Percentiles rank a stretch among this genome's conserved stretches.
Evolutionary conservation across 2,329 filamentous ascomycete genomes (phyloP).

Genomic region (Alternaria dauci): DNA sequence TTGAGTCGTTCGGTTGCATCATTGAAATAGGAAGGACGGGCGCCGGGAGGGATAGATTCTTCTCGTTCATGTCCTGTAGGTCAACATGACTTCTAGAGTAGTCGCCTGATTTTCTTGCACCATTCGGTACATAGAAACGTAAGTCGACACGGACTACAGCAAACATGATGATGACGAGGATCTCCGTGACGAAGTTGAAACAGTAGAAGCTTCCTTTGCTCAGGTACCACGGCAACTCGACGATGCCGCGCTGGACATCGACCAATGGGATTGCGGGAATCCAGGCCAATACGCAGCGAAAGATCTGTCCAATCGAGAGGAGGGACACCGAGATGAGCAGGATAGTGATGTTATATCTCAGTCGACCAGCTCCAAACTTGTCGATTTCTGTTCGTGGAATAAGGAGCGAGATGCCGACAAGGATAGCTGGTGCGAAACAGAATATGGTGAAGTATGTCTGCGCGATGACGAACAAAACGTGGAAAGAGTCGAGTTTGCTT

Average conservation of each 20-base stretch:
- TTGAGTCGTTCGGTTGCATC: constrained; percentile 29
- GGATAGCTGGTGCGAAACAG: constrained; percentile 71
- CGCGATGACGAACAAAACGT: constrained; percentile 71
- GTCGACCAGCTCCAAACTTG: constrained; percentile 74
- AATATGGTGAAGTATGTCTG: constrained; percentile 69
- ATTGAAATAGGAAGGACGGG: constrained; percentile 17
- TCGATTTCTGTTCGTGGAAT: constrained; percentile 53
- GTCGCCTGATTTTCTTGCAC: constrained; percentile 60
- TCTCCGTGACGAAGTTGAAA: constrained; percentile 80
- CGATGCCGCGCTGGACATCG: constrained; percentile 53
- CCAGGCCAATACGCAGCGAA: constrained; percentile 70
- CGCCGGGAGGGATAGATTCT: constrained; percentile 26
- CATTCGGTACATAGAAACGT: constrained; percentile 78
- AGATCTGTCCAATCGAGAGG: constrained; percentile 74
- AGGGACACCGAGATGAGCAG: constrained; percentile 65
- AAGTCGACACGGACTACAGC: constrained; percentile 74
- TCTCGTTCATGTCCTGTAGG: constrained; percentile 34
- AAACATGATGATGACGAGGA: constrained; percentile 74
- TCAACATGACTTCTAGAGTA: constrained; percentile 37
- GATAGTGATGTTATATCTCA: constrained; percentile 72
- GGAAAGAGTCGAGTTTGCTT: constrained; percentile 62
- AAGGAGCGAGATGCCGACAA: constrained; percentile 60
- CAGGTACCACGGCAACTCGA: constrained; percentile 70
- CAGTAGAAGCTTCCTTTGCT: constrained; percentile 77
- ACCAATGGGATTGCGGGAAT: constrained; percentile 57